Base-by-base conservation (phyloP, 2,329 filamentous ascomycete genomes). In the Cladobotryum mycophilum region DNA sequence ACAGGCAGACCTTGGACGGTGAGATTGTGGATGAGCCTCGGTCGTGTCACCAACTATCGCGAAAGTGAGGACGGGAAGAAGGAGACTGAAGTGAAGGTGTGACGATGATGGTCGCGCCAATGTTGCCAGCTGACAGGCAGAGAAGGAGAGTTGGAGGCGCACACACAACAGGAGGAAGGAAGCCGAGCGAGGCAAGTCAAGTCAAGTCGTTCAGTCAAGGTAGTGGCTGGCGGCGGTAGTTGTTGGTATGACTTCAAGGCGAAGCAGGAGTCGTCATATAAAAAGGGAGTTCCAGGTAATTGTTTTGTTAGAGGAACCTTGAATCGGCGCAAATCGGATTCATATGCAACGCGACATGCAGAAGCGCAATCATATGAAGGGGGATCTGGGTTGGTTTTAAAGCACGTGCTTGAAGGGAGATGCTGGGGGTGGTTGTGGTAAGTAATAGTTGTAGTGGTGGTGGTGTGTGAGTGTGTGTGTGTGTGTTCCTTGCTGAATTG, bases 361-460 rank as follows among this genome's bases (percentile, higher is more conserved):
- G 38, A 20, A 41, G 15, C 11, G 38, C 38, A 41, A 41, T 9
- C 38, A 34, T 30, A 47, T 42, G 44, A 36, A 53, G 40, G 41
- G 52, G 48, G 20, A 20, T 20, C 8, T 15, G 38, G 15, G 15
- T 12, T 15, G 38, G 15, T 18, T 41, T 12, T n/a, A 17, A 38
- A 38, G 36, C 51, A 53, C 51, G 51, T 53, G 51, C 51, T 42
- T 51, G 38, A 53, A 53, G 51, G 51, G 47, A 53, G 51, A 46
- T 50, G 51, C 51, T 51, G 51, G 51, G 51, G 51, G 41, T 35
- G 45, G 37, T 43, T 38, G 42, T 47, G 42, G 47, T n/a, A n/a
- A n/a, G n/a, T n/a, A n/a, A n/a, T n/a, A 20, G 25, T 20, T 20
- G 20, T 30, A 8, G 6, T 30, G 25, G 25, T 30, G 25, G 25